These are phyloP conservation scores for Massariosphaeria phaeospora DNA, from an alignment of 495 filamentous ascomycete genomes.

Conservation along the genomic window DNA sequence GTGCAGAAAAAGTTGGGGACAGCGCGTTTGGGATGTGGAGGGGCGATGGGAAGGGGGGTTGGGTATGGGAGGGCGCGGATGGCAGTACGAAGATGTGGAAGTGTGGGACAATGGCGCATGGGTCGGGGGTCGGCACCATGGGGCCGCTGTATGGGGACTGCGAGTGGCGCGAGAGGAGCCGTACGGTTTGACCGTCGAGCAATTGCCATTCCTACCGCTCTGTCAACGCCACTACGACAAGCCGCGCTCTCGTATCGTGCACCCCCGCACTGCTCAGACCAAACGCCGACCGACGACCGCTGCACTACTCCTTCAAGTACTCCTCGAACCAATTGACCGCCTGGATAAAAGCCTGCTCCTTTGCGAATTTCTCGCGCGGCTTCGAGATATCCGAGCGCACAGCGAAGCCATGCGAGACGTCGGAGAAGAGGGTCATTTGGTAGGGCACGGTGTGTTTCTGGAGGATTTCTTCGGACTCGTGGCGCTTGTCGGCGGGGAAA, in stretches of 20 bases:
- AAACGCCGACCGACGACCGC: not conserved
- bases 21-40: too few relatives aligned
- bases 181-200: too few relatives aligned
- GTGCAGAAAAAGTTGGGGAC: not conserved
- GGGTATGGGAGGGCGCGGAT: too few relatives aligned
- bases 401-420: conserved; percentile 75
- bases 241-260: not conserved
- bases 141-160: too few relatives aligned
- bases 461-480: conserved; percentile 56
- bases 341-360: conserved; percentile 81
- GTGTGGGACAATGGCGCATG: too few relatives aligned
- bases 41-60: too few relatives aligned
- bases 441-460: conserved; percentile 61
- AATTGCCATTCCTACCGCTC: too few relatives aligned
- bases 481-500: conserved; percentile 71
- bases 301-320: conserved; percentile 43
- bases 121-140: too few relatives aligned
- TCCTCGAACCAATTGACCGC: conserved; percentile 74
- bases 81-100: too few relatives aligned
- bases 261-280: not conserved
- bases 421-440: conserved; percentile 76
- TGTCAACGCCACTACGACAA: too few relatives aligned
- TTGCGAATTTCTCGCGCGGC: conserved; percentile 63
- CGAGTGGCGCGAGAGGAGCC: too few relatives aligned
- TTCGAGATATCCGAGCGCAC: conserved; percentile 62